Conservation (phyloP, 2,329 filamentous ascomycete genomes). For the Colletotrichum lentis region DNA sequence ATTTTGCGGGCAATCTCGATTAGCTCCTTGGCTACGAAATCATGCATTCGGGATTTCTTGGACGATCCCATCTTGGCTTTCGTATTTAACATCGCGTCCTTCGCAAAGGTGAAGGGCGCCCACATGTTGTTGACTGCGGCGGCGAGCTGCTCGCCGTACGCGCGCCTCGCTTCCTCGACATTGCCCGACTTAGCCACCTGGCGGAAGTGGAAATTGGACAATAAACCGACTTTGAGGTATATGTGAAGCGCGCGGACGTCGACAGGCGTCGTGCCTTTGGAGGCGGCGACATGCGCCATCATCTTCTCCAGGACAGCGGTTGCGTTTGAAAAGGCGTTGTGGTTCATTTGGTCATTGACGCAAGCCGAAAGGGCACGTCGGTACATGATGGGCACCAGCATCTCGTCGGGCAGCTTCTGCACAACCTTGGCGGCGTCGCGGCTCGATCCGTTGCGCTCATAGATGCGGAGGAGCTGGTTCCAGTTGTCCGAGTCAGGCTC, state of each 20-base stretch:
- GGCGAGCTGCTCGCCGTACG: slow-evolving; percentile 60
- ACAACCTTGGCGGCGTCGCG: slow-evolving; percentile 68
- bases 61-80: slow-evolving; percentile 5
- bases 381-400: slow-evolving; percentile 65
- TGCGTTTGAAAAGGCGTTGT: slow-evolving; percentile 71
- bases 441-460: slow-evolving; percentile 73
- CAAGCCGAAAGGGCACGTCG: slow-evolving; percentile 78
- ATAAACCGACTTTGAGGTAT: slow-evolving; percentile 66
- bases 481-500: slow-evolving; percentile 77
- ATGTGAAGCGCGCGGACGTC: slow-evolving; percentile 61
- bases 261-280: slow-evolving; percentile 39
- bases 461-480: slow-evolving; percentile 71
- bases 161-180: slow-evolving; percentile 49
- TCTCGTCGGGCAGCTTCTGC: slow-evolving; percentile 56
- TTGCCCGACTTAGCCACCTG: slow-evolving; percentile 44
- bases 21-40: slow-evolving; percentile 52
- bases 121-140: slow-evolving; percentile 61
- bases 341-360: slow-evolving; percentile 78
- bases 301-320: slow-evolving; percentile 72
- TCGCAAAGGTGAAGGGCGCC: slow-evolving; percentile 55
- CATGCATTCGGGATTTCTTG: slow-evolving; percentile 35
- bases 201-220: slow-evolving; percentile 54
- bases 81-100: slow-evolving; percentile 49
- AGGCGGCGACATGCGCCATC: slow-evolving; percentile 46
- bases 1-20: slow-evolving; percentile 57